A percentile compares a stretch with the other conserved stretches of the same genome.
phyloP scores from a whole-genome alignment of 192 early-diverging fungal genomes.

The Coemansia erecta region DNA sequence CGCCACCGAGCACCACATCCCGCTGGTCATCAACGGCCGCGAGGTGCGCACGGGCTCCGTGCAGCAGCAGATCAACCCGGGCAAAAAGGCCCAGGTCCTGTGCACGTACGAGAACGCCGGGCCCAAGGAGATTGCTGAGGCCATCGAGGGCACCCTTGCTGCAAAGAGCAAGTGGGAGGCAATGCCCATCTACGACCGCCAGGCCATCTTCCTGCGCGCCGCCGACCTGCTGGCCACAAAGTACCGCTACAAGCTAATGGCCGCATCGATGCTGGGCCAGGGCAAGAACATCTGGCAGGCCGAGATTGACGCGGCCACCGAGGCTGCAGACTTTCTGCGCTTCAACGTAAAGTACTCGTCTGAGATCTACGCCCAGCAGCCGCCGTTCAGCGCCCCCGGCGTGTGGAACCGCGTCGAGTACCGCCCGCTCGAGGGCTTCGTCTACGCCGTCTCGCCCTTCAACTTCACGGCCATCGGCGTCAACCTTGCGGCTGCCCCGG shows the following conservation, averaged over 20 bases:
- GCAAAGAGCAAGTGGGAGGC: constrained; percentile 90
- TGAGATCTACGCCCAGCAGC: constrained; percentile 92
- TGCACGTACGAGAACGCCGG: constrained; percentile 85
- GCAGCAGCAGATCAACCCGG: constrained; percentile 75
- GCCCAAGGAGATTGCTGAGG: constrained; percentile 64
- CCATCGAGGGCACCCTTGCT: constrained; percentile 81
- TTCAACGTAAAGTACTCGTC: constrained; percentile 93
- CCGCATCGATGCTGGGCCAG: constrained; percentile 97
- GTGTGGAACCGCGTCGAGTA: constrained; percentile 97
- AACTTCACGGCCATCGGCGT: constrained; percentile 99
- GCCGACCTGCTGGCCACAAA: constrained; percentile 88
- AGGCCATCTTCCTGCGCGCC: constrained; percentile 96
- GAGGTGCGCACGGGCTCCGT: constrained; percentile 70
- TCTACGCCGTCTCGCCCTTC: constrained; percentile 96
- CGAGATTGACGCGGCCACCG: constrained; percentile 97
- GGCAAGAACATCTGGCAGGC: constrained; percentile 99
- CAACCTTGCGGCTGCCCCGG: constrained; percentile 90
- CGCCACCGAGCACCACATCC: constrained; percentile 67
- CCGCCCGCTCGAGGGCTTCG: constrained; percentile 96
- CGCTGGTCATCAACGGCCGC: constrained; percentile 82
- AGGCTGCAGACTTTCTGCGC: constrained; percentile 91
- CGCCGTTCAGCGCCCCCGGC: constrained; percentile 76
- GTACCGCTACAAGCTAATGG: constrained; percentile 89
- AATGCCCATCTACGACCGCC: constrained; percentile 90
- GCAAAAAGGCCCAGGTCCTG: constrained; percentile 76